phyloP scores from a whole-genome alignment of 192 early-diverging fungal species.

The Neocallimastix lanati region DNA sequence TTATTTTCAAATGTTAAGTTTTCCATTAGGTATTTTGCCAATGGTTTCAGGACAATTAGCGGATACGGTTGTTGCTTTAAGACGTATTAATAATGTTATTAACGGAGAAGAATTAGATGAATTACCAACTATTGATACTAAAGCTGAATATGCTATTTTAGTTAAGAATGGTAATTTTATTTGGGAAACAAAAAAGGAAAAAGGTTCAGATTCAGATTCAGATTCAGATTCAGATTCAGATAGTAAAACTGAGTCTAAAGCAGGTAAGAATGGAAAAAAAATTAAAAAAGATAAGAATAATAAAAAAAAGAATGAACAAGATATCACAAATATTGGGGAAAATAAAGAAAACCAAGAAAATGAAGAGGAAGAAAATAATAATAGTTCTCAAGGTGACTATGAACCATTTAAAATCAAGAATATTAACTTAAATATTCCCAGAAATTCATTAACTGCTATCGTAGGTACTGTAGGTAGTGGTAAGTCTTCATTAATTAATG shows the following conservation, averaged over 20 bases:
- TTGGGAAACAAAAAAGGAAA: slow-evolving; percentile 33
- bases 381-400: background rate
- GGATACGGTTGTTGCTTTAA: slow-evolving; percentile 26
- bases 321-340: too few relatives aligned
- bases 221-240: too few relatives aligned
- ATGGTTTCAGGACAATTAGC: slow-evolving; percentile 6
- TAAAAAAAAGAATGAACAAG: too few relatives aligned
- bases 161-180: slow-evolving; percentile 40
- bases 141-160: slow-evolving; percentile 24
- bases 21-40: slow-evolving; percentile 21
- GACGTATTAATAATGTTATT: slow-evolving; percentile 26
- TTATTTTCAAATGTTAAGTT: slow-evolving; percentile 22
- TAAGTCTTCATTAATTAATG: slow-evolving; percentile 67
- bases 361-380: too few relatives aligned
- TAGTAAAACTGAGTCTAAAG: too few relatives aligned
- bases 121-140: slow-evolving; percentile 14
- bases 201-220: too few relatives aligned
- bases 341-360: too few relatives aligned
- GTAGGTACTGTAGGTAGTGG: slow-evolving; percentile 69
- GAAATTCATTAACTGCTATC: slow-evolving; percentile 50
- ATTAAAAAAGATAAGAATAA: background rate
- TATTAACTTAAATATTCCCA: slow-evolving; percentile 21
- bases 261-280: background rate
- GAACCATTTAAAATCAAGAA: background rate
- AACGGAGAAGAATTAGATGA: slow-evolving; percentile 41